These are phyloP conservation scores for Taphrina populina DNA, from an alignment of 1,139 yeast species.

Conservation along the genomic window DNA sequence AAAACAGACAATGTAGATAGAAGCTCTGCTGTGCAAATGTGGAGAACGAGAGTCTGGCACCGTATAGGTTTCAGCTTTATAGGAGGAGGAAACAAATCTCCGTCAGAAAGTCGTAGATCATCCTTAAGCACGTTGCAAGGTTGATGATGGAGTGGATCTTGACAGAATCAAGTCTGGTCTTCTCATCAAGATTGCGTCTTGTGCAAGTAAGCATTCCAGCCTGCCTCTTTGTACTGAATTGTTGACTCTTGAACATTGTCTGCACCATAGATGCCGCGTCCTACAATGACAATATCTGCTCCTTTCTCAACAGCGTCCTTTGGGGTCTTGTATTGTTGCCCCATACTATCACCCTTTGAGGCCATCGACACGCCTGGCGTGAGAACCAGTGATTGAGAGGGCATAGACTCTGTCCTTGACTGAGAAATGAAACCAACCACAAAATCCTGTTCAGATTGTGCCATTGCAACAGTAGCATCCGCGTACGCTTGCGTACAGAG, in stretches of 20 bases:
- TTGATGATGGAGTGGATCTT: too few species aligned
- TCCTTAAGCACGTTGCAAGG: too few species aligned
- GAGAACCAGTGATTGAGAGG: constrained; percentile 86
- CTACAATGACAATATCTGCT: constrained; percentile 91
- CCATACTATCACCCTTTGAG: constrained; percentile 83
- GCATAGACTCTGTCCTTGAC: constrained; percentile 50
- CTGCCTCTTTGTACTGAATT: constrained; percentile 64
- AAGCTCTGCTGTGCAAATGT: too few species aligned
- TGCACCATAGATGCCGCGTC: constrained; percentile 95
- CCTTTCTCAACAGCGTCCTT: constrained; percentile 79
- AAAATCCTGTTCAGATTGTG: constrained; percentile 79
- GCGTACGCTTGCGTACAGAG: constrained; percentile 92
- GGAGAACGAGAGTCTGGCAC: too few species aligned
- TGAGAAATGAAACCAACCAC: constrained; percentile 96
- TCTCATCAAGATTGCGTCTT: background rate
- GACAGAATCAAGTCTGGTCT: background rate
- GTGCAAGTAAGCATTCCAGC: constrained; percentile 38
- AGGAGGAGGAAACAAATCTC: too few species aligned
- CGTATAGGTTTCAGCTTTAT: too few species aligned
- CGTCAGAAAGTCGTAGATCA: too few species aligned
- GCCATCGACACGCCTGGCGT: constrained; percentile 99
- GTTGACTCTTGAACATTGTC: constrained; percentile 89
- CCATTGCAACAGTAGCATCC: constrained; percentile 79
- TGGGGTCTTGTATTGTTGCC: constrained; percentile 95
- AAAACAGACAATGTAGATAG: too few species aligned